Evolutionary conservation across 1,139 yeast species (phyloP).

Genomic region (Hanseniaspora gamundiae): DNA sequence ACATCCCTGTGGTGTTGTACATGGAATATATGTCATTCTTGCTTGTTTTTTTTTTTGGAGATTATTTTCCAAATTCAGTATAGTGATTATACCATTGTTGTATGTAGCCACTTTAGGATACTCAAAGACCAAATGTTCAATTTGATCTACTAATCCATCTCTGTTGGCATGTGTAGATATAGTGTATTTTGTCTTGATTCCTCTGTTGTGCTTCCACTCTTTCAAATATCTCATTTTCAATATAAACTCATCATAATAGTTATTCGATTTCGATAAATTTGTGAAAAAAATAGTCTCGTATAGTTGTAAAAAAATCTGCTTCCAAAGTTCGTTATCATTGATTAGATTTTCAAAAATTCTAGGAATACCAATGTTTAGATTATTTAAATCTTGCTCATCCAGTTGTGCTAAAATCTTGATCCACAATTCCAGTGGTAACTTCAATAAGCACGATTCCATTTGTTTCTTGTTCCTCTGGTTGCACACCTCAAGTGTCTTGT

Average conservation of each 20-base stretch:
- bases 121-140: slow-evolving; percentile 21
- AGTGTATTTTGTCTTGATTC: slow-evolving; percentile 22
- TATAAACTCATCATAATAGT: slow-evolving; percentile 46
- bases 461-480: neutral
- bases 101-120: slow-evolving; percentile 27
- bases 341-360: slow-evolving; percentile 39
- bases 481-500: too few relatives aligned
- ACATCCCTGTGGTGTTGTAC: slow-evolving; percentile 29
- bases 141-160: slow-evolving; percentile 22
- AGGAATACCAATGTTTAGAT: slow-evolving; percentile 40
- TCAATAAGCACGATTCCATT: slow-evolving; percentile 12
- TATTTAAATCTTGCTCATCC: slow-evolving; percentile 42
- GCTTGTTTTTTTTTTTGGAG: slow-evolving; percentile 13
- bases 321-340: slow-evolving; percentile 52
- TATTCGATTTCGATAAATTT: slow-evolving; percentile 39
- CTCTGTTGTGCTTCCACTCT: slow-evolving; percentile 43
- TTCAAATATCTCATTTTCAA: slow-evolving; percentile 32
- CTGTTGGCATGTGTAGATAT: slow-evolving; percentile 16
- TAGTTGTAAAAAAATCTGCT: slow-evolving; percentile 37
- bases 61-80: slow-evolving; percentile 22
- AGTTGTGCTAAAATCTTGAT: slow-evolving; percentile 43
- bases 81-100: slow-evolving; percentile 26
- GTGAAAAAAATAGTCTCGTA: slow-evolving; percentile 41
- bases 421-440: slow-evolving; percentile 47
- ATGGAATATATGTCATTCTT: slow-evolving; percentile 25